A percentile compares a stretch with the other conserved stretches of the same genome.
phyloP scores from a whole-genome alignment of 495 filamentous ascomycete genomes.

The Penicillium nucicola region DNA sequence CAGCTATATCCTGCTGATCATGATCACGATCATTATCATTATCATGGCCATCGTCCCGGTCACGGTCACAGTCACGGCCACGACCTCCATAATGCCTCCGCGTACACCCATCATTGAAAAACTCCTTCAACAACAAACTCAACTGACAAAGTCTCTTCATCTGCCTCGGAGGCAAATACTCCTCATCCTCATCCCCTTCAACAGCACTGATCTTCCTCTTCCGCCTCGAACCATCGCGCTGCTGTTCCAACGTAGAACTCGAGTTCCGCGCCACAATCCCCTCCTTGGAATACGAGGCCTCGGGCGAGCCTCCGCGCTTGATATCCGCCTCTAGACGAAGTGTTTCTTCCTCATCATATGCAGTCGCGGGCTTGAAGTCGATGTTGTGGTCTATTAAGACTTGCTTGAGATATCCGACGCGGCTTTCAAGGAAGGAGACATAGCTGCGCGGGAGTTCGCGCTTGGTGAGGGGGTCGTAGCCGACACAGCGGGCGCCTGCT shows the following conservation, averaged over 20 bases:
- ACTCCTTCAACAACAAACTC: constrained; percentile 1
- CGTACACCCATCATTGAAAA: background rate
- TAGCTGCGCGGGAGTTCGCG: constrained; percentile 89
- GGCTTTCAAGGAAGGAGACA: constrained; percentile 86
- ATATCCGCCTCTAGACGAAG: constrained; percentile 25
- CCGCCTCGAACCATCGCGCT: background rate
- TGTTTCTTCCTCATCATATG: constrained; percentile 60
- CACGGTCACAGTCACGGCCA: background rate
- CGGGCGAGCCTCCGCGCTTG: background rate
- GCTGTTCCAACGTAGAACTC: no score
- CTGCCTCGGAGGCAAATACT: background rate
- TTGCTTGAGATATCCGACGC: constrained; percentile 73
- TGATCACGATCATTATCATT: no score
- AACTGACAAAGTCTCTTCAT: constrained; percentile 1
- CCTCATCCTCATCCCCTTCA: background rate
- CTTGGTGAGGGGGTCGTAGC: constrained; percentile 93
- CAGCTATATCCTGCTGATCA: no score
- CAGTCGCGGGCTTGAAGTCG: constrained; percentile 63
- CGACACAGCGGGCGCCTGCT: constrained; percentile 79
- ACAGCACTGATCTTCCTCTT: background rate
- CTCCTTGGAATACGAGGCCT: background rate
- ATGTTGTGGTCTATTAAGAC: constrained; percentile 66
- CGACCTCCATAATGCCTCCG: background rate
- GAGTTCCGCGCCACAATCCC: background rate
- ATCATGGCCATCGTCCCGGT: background rate